These are phyloP conservation scores for Ophiostoma novo-ulmi DNA, from an alignment of 2,329 filamentous ascomycete species.

Conservation along the genomic window DNA sequence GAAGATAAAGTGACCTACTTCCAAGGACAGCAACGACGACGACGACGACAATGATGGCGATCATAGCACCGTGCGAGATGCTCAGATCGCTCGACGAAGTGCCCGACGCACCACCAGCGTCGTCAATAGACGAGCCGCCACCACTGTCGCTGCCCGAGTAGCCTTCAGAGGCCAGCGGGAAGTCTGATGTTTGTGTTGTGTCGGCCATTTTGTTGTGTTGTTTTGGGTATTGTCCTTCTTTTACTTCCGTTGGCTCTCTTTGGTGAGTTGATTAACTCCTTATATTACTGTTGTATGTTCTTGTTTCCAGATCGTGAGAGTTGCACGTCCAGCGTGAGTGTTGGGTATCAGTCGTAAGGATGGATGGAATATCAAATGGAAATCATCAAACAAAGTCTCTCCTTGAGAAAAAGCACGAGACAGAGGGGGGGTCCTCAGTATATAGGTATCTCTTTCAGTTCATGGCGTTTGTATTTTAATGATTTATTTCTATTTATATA, in stretches of 20 bases:
- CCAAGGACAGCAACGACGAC: slow-evolving; percentile 62
- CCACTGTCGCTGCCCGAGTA: slow-evolving; percentile 36
- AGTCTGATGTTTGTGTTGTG: slow-evolving; percentile 34
- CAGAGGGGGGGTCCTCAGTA: background rate
- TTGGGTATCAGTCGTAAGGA: slow-evolving; percentile 5
- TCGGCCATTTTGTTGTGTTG: slow-evolving; percentile 36
- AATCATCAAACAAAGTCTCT: background rate
- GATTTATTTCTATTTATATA: background rate
- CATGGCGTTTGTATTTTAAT: background rate
- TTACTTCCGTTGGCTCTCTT: background rate
- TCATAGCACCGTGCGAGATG: slow-evolving; percentile 63
- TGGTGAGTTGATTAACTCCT: background rate
- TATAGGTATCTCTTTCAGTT: background rate
- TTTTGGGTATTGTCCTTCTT: background rate
- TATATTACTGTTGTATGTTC: background rate
- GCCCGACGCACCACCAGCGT: slow-evolving; percentile 62
- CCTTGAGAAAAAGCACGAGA: background rate
- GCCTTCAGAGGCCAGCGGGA: slow-evolving; percentile 43
- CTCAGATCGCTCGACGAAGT: slow-evolving; percentile 53
- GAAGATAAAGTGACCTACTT: slow-evolving; percentile 43
- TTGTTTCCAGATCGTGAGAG: slow-evolving; percentile 8
- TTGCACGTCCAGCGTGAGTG: slow-evolving; percentile 6
- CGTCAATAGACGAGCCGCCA: slow-evolving; percentile 41
- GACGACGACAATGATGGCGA: slow-evolving; percentile 71
- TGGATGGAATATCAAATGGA: background rate